Percentiles rank a stretch among this genome's conserved stretches.
Evolutionary conservation across 176 grass and related monocot species (phyloP).

Genomic region (Musa schizocarpa): DNA sequence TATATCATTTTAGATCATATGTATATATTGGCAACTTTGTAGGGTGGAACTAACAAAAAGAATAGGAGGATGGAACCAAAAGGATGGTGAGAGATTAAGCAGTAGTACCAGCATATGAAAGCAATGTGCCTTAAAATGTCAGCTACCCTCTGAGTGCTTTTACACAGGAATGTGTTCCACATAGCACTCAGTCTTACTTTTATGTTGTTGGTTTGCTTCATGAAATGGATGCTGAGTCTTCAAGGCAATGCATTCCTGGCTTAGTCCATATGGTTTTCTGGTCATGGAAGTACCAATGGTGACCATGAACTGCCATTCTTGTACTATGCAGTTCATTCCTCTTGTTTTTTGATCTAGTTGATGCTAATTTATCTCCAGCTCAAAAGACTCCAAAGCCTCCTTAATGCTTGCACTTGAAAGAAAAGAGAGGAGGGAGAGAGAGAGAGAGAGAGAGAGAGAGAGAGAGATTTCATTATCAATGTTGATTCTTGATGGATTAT

Average conservation of each 20-base stretch:
- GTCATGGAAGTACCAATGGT: background rate
- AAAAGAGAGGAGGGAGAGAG: constrained; percentile 6
- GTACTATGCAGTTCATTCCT: no score
- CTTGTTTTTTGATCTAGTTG: no score
- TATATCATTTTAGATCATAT: background rate
- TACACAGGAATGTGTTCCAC: background rate
- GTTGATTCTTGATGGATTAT: no score
- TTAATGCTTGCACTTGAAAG: background rate
- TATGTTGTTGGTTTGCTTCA: no score
- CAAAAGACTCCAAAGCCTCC: constrained; percentile 8
- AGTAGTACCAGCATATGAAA: constrained; percentile 16
- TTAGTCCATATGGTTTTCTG: background rate
- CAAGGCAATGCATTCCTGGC: background rate
- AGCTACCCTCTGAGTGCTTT: background rate
- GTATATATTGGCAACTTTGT: background rate
- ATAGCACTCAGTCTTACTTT: no score
- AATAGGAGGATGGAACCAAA: background rate
- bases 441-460: background rate
- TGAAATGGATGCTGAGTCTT: no score
- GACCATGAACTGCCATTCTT: no score
- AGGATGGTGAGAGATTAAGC: background rate
- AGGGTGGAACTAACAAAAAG: constrained; percentile 5
- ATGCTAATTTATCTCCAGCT: no score
- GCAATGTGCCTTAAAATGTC: constrained; percentile 20
- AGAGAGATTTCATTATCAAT: background rate